phyloP scores from a whole-genome alignment of 345 rosid species.

The Populus tremula region DNA sequence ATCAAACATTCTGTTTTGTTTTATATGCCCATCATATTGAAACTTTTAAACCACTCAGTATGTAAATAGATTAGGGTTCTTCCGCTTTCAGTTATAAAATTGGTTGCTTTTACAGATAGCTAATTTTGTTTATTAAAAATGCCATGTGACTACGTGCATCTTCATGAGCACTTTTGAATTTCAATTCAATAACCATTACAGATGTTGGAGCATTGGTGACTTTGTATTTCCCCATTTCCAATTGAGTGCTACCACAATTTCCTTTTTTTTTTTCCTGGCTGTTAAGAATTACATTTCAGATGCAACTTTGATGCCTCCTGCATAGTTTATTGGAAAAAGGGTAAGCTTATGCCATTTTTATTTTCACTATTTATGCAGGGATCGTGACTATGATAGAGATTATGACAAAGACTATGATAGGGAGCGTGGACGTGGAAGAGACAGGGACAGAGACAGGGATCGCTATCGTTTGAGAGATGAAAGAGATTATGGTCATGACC shows the following conservation, averaged over 20 bases:
- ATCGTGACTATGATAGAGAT: slow-evolving; percentile 50
- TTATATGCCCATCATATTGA: background rate
- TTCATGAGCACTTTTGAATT: background rate
- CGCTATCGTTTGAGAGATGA: slow-evolving; percentile 63
- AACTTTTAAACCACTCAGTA: background rate
- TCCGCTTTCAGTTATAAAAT: background rate
- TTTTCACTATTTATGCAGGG: slow-evolving; percentile 38
- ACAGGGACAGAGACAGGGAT: slow-evolving; percentile 55
- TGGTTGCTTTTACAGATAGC: background rate
- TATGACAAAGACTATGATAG: slow-evolving; percentile 36
- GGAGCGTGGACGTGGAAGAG: slow-evolving; percentile 27
- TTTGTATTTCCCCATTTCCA: background rate
- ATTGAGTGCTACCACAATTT: background rate
- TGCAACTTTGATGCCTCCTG: background rate
- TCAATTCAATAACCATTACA: background rate
- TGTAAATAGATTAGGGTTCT: background rate
- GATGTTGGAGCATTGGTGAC: background rate
- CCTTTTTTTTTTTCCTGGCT: background rate
- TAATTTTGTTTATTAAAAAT: background rate
- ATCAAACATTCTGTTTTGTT: background rate
- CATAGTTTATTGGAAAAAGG: background rate
- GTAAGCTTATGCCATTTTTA: background rate
- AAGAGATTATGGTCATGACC: slow-evolving; percentile 66
- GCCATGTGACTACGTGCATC: background rate
- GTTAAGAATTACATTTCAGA: background rate